A percentile compares a stretch with the other conserved stretches of the same genome.
These are phyloP conservation scores for Coemansia sp. DNA, from an alignment of 192 early-diverging fungal species.

Conservation along the genomic window DNA sequence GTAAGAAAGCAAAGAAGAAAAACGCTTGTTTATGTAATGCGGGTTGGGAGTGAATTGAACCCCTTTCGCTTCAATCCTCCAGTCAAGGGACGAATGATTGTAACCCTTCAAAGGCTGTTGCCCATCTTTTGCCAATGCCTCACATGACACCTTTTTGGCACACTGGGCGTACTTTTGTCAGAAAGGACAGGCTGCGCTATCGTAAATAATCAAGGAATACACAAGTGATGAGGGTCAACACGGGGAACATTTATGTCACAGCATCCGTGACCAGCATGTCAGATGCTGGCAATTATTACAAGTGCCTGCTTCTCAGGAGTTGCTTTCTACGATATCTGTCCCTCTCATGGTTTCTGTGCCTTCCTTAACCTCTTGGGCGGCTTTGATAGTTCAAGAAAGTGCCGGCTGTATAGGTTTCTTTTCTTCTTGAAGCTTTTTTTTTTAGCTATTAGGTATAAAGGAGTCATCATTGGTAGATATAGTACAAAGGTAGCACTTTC, in stretches of 20 bases:
- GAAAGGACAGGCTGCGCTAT: background rate
- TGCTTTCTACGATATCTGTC: too few relatives aligned
- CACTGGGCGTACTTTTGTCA: background rate
- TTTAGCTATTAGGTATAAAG: background rate
- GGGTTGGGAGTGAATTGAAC: background rate
- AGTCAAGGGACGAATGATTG: background rate
- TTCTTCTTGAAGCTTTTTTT: background rate
- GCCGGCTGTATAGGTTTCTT: background rate
- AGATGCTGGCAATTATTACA: background rate
- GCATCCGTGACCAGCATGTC: background rate
- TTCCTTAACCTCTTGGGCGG: background rate
- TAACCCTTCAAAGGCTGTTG: too few relatives aligned
- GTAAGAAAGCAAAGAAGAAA: background rate
- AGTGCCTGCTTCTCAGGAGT: too few relatives aligned
- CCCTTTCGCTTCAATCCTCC: background rate
- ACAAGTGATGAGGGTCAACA: background rate
- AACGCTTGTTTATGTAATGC: background rate
- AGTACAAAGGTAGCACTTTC: background rate
- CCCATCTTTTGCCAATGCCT: background rate
- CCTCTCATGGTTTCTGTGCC: too few relatives aligned
- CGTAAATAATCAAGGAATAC: background rate
- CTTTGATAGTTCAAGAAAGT: background rate
- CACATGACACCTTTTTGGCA: background rate
- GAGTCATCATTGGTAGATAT: background rate
- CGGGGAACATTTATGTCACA: background rate